Conservation (phyloP, 2,329 filamentous ascomycete genomes). For the Bisporella sp. region DNA sequence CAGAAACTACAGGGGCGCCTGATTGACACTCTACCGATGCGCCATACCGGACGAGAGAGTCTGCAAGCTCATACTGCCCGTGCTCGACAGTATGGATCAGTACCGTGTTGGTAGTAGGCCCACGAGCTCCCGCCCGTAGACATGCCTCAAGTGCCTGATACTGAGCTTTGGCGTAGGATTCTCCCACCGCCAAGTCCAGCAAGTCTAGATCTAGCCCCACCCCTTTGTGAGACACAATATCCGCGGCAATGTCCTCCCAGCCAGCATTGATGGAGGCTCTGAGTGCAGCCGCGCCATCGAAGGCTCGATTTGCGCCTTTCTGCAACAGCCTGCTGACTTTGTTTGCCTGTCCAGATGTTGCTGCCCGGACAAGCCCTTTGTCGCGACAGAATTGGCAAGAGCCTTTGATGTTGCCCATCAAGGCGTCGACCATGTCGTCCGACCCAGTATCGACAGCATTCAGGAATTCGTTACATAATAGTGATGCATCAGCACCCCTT, state of each 20-base stretch:
- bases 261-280: neutral
- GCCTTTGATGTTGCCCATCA: neutral
- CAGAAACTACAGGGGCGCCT: neutral
- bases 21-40: neutral
- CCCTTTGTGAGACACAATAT: neutral
- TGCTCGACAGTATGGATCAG: neutral
- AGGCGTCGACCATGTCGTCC: neutral
- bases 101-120: neutral
- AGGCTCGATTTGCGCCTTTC: neutral
- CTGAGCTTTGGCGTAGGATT: neutral
- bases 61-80: neutral
- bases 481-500: neutral
- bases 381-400: neutral
- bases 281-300: neutral
- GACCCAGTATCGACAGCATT: neutral
- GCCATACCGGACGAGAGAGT: neutral
- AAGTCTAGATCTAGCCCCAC: neutral
- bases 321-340: neutral
- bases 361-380: neutral
- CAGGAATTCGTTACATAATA: neutral
- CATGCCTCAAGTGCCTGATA: neutral
- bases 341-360: neutral
- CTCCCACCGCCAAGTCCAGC: neutral
- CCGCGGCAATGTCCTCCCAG: neutral
- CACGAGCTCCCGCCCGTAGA: neutral